Evolutionary conservation across 2,329 filamentous ascomycete species (phyloP), one percentile per base, ranked within the genome.

Genomic region (Neonectria hederae): DNA sequence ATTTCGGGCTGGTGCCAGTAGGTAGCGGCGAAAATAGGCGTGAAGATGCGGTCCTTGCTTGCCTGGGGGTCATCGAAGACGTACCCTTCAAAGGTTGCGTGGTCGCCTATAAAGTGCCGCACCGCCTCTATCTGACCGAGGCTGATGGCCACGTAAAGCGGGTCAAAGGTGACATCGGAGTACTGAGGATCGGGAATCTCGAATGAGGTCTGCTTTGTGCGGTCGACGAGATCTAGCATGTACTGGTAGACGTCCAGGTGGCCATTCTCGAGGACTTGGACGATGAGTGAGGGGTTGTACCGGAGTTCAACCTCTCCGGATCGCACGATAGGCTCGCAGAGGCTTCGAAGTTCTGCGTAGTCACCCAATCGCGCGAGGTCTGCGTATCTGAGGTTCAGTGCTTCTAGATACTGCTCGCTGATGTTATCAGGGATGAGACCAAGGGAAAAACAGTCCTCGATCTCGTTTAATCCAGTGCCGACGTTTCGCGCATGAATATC

Each of bases 271-370:
- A 77, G 71, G 5, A 76, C 64, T n/a, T 72, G 62, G 3, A 70
- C 58, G 8, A 77, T 69, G 5, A 77, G 58, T 0, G 62, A 59
- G 0, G 69, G 52, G 21, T 74, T 67, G 45, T 69, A 69, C 24
- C 69, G 52, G n/a, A 76, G 54, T 40, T 68, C 66, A n/a, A 75
- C 62, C 40, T 75, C 72, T 5, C 70, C 68, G 1, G 75, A 74
- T 6, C 71, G 65, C 9, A 75, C 61, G 10, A 75, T 65, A 4
- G 75, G 75, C 51, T 76, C 75, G 53, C 72, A 76, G 14, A 75
- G 69, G 17, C 69, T 61, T 11, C 72, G 68, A 7, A 77, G 66
- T 9, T 63, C 68, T 13, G 66, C 56, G n/a, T 73, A 62, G 14
- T 72, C 63, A 4, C 74, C 75, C 11, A 63, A 48, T n/a, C 69